These are phyloP conservation scores for Aspergillus pseudotamarii DNA, from an alignment of 2,329 filamentous ascomycete species.

Conservation along the genomic window DNA sequence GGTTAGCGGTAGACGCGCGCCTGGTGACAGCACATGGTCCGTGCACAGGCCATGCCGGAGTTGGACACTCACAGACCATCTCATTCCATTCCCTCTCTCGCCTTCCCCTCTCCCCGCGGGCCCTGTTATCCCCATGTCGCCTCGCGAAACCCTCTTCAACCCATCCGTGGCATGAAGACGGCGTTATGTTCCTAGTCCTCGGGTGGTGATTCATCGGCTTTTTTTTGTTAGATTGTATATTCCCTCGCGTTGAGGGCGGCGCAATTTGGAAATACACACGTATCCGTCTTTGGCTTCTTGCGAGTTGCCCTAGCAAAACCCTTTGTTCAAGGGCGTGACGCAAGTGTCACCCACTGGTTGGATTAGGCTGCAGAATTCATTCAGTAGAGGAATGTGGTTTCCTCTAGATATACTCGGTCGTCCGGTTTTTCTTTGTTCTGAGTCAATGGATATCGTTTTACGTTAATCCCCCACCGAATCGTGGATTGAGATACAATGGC, in stretches of 20 bases:
- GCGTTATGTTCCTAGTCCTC: constrained; percentile 13
- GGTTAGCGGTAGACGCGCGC: constrained; percentile 25
- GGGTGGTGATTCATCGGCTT: constrained; percentile 15
- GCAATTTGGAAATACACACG: constrained; percentile 3
- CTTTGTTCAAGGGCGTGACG: constrained; percentile 6
- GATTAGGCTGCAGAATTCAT: constrained; percentile 19
- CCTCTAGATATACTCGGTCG: constrained; percentile 30
- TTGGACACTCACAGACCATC: constrained; percentile 6
- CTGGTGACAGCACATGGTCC: constrained; percentile 14
- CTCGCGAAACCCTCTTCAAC: constrained; percentile 15
- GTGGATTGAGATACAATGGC: constrained; percentile 45
- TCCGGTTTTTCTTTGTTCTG: constrained; percentile 29
- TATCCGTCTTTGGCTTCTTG: not conserved
- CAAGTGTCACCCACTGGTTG: constrained; percentile 7
- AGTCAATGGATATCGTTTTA: constrained; percentile 45
- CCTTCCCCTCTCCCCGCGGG: constrained; percentile 23
- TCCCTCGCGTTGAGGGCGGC: constrained; percentile 7
- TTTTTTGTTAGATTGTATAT: constrained; percentile 11
- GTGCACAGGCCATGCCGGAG: constrained; percentile 11
- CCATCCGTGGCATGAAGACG: constrained; percentile 22
- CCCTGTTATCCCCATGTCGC: constrained; percentile 20
- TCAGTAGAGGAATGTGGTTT: constrained; percentile 43
- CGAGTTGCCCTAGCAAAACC: constrained; percentile 1
- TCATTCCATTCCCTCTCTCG: constrained; percentile 9
- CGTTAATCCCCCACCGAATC: constrained; percentile 38